Conservation (phyloP, 805 yeast species). For the Monosporozyma aerobia region DNA sequence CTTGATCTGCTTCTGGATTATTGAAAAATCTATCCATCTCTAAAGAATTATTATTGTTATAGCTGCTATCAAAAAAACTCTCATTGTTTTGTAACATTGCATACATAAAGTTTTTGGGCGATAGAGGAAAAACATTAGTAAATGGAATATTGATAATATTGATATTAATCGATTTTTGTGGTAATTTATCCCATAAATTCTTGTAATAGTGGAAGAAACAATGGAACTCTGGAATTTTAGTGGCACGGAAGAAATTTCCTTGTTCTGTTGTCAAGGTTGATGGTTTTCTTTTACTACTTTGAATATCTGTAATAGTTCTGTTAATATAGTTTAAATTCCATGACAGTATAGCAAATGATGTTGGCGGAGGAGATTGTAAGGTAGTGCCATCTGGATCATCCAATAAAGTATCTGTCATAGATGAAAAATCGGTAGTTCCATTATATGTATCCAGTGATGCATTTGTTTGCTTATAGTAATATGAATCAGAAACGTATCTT, state of each 20-base stretch:
- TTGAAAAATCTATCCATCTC: conserved; percentile 5
- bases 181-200: conserved; percentile 26
- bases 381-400: conserved; percentile 13
- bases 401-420: conserved; percentile 22
- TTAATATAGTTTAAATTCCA: conserved; percentile 18
- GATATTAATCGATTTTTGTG: conserved; percentile 21
- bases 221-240: conserved; percentile 25
- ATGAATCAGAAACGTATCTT: conserved; percentile 15
- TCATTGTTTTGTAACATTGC: not conserved
- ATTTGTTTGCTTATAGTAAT: conserved; percentile 13
- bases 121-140: conserved; percentile 26
- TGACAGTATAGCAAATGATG: conserved; percentile 22
- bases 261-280: conserved; percentile 21
- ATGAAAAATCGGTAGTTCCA: conserved; percentile 10
- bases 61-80: not conserved
- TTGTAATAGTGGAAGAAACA: conserved; percentile 24
- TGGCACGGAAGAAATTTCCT: conserved; percentile 14
- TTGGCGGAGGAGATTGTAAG: conserved; percentile 28
- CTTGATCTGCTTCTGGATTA: conserved; percentile 18
- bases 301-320: conserved; percentile 10
- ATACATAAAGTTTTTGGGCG: conserved; percentile 11
- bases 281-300: conserved; percentile 10
- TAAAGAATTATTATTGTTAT: not conserved
- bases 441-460: conserved; percentile 1
- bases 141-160: conserved; percentile 28